These are phyloP conservation scores for Orbilia brochopaga DNA, from an alignment of 2,329 filamentous ascomycete genomes.

Conservation along the genomic window DNA sequence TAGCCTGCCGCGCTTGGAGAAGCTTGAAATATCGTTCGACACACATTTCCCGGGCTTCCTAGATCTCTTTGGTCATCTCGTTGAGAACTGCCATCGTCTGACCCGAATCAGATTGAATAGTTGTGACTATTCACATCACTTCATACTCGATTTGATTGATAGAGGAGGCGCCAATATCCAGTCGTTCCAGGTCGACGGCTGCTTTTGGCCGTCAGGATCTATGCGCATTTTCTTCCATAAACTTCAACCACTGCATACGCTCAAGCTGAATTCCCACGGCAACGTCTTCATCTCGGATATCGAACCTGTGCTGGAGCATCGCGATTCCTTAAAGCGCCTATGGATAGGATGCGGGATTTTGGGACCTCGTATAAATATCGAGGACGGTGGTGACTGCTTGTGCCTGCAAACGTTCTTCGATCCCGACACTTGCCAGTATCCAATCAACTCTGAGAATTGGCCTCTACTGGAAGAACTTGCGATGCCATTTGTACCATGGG, in stretches of 20 bases:
- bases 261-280: constrained; percentile 4
- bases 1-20: constrained; percentile 15
- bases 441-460: constrained; percentile 18
- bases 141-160: constrained; percentile 1
- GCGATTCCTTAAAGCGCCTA: constrained; percentile 16
- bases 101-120: constrained; percentile 15
- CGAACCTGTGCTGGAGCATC: constrained; percentile 7
- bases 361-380: neutral
- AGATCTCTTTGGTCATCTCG: constrained; percentile 16
- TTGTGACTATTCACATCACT: constrained; percentile 4
- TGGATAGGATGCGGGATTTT: constrained; percentile 25
- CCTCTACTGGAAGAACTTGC: constrained; percentile 32
- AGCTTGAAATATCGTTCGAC: constrained; percentile 11
- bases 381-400: neutral
- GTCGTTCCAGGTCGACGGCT: constrained; percentile 6
- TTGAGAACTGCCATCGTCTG: constrained; percentile 18
- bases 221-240: neutral
- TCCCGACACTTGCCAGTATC: constrained; percentile 5
- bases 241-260: constrained; percentile 11
- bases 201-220: constrained; percentile 1
- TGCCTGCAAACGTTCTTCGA: constrained; percentile 19
- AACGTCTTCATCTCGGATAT: constrained; percentile 15
- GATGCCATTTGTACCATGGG: constrained; percentile 16
- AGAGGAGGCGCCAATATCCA: constrained; percentile 12
- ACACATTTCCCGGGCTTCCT: constrained; percentile 8